Base-by-base conservation (phyloP, 148 eudicot genomes). In the Silene conica region DNA sequence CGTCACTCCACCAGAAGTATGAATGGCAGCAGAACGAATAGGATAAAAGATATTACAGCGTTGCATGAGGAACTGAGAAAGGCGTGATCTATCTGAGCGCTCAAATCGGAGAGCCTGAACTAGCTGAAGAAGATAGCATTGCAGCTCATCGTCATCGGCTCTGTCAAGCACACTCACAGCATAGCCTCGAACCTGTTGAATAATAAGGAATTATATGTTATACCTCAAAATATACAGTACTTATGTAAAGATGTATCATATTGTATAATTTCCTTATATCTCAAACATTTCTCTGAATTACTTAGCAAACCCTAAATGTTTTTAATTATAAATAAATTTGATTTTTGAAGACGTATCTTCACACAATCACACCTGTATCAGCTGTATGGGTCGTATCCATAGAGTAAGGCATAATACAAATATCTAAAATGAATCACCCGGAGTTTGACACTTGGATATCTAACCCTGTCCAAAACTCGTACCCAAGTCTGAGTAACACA, bases 91-190 rank as follows among this genome's bases (percentile, higher is more conserved):
- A 77, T 95, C 98, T 63, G 97, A 87, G 75, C 97, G 90, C 89
- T 95, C 98, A 77, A 95, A 95, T 43, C 98, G 96, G 73, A 95
- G 97, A 81, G 98, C 98, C 80, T 95, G 98, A 75, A 95, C 98
- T 83, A 95, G 85, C 80, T 95, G 98, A 79, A 95, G 97, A 70
- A 95, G 89, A 80, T 95, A 95, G 78, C 98, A 95, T 48, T 95
- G 97, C 22, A 95, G 90, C 86, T 95, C 98, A 78, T 95, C 98
- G 80, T 95, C 98, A 79, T 89, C 97, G 78, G 98, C 98, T 84
- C 96, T 88, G 82, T 88, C 93, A 83, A 95, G 92, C 70, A 95
- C 96, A 82, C 88, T 84, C 63, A 95, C 97, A 82, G 98, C 98
- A 81, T 95, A 92, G 55, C 90, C 97, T 82, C 98, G 97, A 76